A percentile compares a stretch with the other conserved stretches of the same genome.
Evolutionary conservation across 2,329 filamentous ascomycete genomes (phyloP).

Genomic region (Remersonia thermophila): DNA sequence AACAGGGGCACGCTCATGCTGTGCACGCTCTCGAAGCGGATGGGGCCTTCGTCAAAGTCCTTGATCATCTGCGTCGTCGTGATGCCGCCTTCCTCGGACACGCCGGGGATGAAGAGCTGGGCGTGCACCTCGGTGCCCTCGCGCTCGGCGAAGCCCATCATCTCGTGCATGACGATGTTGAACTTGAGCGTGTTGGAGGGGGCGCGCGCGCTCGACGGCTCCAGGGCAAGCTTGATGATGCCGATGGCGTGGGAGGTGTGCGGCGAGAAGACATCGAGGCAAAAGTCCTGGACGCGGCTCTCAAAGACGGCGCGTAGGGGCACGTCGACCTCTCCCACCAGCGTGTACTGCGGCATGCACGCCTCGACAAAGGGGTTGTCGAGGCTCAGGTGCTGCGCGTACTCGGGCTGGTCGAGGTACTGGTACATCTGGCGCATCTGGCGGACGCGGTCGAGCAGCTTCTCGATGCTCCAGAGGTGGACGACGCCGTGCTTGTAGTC

Average conservation of each 20-base stretch:
- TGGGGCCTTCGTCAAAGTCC: constrained; percentile 83
- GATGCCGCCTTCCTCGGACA: constrained; percentile 81
- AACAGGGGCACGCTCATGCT: constrained; percentile 88
- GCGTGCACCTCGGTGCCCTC: constrained; percentile 94
- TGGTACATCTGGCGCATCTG: constrained; percentile 96
- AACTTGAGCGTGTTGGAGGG: constrained; percentile 91
- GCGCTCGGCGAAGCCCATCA: constrained; percentile 86
- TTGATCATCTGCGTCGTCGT: constrained; percentile 92
- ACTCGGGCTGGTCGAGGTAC: constrained; percentile 90
- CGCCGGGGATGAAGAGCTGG: constrained; percentile 86
- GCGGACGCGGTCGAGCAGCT: constrained; percentile 73
- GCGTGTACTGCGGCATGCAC: constrained; percentile 83
- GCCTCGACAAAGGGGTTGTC: constrained; percentile 88
- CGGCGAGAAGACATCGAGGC: constrained; percentile 78
- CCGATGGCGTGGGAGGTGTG: constrained; percentile 86
- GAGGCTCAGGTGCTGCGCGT: constrained; percentile 80
- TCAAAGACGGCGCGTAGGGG: constrained; percentile 89
- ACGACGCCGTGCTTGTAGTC: constrained; percentile 81
- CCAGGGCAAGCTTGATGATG: constrained; percentile 78
- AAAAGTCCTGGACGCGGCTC: constrained; percentile 86
- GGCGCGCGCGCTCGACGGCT: constrained; percentile 85
- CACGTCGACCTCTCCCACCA: constrained; percentile 86
- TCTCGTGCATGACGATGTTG: constrained; percentile 95
- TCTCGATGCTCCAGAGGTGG: constrained; percentile 89
- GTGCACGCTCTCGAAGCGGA: constrained; percentile 94